Percentiles rank a stretch among this genome's conserved stretches.
phyloP scores from a whole-genome alignment of 2,329 filamentous ascomycete species.

The Alternaria rosae region DNA sequence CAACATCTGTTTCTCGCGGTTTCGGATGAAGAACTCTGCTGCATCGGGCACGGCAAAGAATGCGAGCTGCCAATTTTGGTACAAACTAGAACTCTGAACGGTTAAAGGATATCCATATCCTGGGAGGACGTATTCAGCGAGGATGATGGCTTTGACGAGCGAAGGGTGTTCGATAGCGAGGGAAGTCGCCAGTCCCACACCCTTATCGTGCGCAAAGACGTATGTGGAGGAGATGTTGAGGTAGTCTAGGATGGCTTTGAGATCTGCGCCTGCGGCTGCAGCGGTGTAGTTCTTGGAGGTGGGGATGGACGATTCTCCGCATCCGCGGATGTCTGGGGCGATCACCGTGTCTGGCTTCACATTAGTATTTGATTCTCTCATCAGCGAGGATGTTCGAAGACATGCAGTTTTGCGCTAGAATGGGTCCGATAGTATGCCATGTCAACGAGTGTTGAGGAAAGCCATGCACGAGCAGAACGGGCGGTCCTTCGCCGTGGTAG shows the following conservation, averaged over 20 bases:
- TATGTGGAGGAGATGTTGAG: conserved; percentile 41
- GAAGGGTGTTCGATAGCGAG: neutral
- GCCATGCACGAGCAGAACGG: neutral
- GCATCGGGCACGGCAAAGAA: conserved; percentile 59
- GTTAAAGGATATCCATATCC: neutral
- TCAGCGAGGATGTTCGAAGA: neutral
- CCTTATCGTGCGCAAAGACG: conserved; percentile 58
- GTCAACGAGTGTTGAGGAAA: neutral
- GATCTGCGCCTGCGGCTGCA: conserved; percentile 37
- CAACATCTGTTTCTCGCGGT: conserved; percentile 54
- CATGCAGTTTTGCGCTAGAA: neutral
- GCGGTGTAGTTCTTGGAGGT: conserved; percentile 53
- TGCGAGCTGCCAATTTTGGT: conserved; percentile 45
- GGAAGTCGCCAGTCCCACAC: conserved; percentile 52
- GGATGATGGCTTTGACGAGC: neutral
- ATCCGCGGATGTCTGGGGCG: conserved; percentile 6
- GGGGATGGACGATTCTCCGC: conserved; percentile 47
- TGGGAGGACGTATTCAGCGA: neutral
- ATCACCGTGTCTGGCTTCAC: conserved; percentile 17
- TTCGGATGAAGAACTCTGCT: conserved; percentile 56
- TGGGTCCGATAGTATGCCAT: neutral
- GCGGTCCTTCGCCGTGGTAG: neutral
- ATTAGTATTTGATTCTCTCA: neutral
- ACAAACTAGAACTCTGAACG: conserved; percentile 50
- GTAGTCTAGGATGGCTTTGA: conserved; percentile 35